A percentile compares a stretch with the other conserved stretches of the same genome.
Conservation (phyloP, 2,329 filamentous ascomycete species). For the Cryoendolithus antarcticus region DNA sequence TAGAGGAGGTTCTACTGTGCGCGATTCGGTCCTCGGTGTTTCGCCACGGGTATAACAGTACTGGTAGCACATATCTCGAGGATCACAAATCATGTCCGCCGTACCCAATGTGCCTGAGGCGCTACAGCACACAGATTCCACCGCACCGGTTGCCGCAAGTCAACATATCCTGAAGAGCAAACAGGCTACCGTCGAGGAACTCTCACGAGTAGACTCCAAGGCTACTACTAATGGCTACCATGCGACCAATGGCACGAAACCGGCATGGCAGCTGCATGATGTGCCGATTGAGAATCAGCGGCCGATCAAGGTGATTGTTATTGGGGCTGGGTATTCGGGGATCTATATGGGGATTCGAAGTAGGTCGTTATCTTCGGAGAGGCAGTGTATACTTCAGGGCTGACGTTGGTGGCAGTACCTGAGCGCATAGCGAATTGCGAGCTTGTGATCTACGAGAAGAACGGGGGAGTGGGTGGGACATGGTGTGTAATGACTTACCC, state of each 20-base stretch:
- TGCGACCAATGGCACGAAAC: conserved; percentile 5
- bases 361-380: no score
- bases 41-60: no score
- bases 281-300: conserved; percentile 30
- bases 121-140: conserved; percentile 2
- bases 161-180: conserved; percentile 11
- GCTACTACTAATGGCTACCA: conserved; percentile 5
- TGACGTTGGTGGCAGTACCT: not conserved
- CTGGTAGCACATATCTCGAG: no score
- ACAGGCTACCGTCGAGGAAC: conserved; percentile 2
- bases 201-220: conserved; percentile 3
- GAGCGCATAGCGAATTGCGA: conserved; percentile 24
- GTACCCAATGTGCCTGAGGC: conserved; percentile 19
- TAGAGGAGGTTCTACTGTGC: no score
- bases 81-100: conserved; percentile 26
- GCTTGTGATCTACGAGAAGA: conserved; percentile 32
- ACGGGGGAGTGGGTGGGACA: conserved; percentile 24
- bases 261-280: conserved; percentile 23
- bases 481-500: not conserved
- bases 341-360: conserved; percentile 32
- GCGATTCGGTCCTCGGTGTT: no score
- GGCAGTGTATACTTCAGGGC: no score
- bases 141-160: conserved; percentile 8
- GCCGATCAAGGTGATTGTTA: conserved; percentile 31
- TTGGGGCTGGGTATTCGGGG: conserved; percentile 33